phyloP scores from a whole-genome alignment of 768 basidiomycete genomes.

The Tubosaeta sp. region DNA sequence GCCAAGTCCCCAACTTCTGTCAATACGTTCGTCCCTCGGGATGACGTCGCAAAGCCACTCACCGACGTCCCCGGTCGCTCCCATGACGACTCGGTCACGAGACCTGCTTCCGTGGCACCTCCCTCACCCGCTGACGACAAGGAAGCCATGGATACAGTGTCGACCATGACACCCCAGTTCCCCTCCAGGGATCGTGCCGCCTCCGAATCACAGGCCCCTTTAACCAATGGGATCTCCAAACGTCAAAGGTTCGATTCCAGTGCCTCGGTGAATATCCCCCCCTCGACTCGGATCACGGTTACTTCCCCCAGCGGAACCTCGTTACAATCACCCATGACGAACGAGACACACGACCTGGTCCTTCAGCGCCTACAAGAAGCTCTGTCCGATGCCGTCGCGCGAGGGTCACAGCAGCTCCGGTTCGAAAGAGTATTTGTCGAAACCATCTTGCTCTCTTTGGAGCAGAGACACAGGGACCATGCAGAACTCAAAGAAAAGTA shows the following conservation, averaged over 20 bases:
- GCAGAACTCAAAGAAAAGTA: constrained; percentile 67
- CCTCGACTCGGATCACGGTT: constrained; percentile 39
- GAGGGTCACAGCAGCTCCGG: constrained; percentile 56
- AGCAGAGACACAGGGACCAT: constrained; percentile 58
- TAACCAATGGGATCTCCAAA: constrained; percentile 1
- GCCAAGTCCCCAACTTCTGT: constrained; percentile 20
- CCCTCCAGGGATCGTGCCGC: constrained; percentile 24
- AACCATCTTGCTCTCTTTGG: constrained; percentile 61
- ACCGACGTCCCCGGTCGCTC: neutral
- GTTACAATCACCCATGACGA: constrained; percentile 20
- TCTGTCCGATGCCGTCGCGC: constrained; percentile 54
- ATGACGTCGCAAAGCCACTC: neutral
- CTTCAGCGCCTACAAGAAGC: constrained; percentile 55
- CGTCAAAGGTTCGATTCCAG: constrained; percentile 27
- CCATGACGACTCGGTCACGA: neutral
- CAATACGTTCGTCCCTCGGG: constrained; percentile 11
- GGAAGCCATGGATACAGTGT: constrained; percentile 12
- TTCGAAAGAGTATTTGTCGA: constrained; percentile 75
- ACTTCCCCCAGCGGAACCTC: constrained; percentile 38
- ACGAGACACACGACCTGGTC: constrained; percentile 44
- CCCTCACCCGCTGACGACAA: neutral
- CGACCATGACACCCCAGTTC: constrained; percentile 11
- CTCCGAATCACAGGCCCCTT: constrained; percentile 30
- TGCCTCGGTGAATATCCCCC: constrained; percentile 16
- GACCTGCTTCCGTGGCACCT: neutral